Conservation (phyloP, 495 filamentous ascomycete genomes). For the Friedmanniomyces simplex region DNA sequence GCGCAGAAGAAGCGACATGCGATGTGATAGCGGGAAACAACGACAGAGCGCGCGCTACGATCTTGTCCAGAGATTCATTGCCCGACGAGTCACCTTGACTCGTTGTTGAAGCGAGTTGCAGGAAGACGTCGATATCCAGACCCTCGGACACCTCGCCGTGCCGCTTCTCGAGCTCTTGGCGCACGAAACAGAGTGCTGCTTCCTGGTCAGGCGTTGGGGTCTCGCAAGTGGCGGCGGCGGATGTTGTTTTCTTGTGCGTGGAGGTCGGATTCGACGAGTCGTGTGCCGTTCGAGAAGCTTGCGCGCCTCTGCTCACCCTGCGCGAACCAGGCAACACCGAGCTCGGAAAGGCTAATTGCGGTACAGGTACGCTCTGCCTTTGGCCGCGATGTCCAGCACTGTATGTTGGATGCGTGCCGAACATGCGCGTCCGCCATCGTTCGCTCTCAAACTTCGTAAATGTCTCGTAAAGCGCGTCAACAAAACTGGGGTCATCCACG, state of each 20-base stretch:
- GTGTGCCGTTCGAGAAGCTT: not conserved
- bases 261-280: not conserved
- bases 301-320: not conserved
- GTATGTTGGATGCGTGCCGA: constrained; percentile 12
- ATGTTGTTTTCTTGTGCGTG: not conserved
- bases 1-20: not conserved
- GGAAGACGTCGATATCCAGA: constrained; percentile 11
- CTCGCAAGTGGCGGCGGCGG: not conserved
- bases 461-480: not conserved
- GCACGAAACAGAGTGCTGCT: constrained; percentile 1
- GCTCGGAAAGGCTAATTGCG: not conserved
- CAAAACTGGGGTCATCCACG: not conserved
- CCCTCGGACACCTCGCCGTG: not conserved
- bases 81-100: not conserved
- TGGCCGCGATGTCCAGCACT: not conserved
- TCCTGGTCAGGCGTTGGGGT: not conserved
- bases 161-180: not conserved
- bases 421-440: not conserved
- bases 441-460: not conserved
- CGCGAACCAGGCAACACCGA: not conserved
- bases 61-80: not conserved
- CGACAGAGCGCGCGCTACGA: not conserved
- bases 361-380: not conserved
- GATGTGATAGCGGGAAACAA: not conserved
- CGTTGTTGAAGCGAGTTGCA: constrained; percentile 13